Evolutionary conservation across 192 early-diverging fungal species (phyloP).

Genomic region (Kappamyces sp.): DNA sequence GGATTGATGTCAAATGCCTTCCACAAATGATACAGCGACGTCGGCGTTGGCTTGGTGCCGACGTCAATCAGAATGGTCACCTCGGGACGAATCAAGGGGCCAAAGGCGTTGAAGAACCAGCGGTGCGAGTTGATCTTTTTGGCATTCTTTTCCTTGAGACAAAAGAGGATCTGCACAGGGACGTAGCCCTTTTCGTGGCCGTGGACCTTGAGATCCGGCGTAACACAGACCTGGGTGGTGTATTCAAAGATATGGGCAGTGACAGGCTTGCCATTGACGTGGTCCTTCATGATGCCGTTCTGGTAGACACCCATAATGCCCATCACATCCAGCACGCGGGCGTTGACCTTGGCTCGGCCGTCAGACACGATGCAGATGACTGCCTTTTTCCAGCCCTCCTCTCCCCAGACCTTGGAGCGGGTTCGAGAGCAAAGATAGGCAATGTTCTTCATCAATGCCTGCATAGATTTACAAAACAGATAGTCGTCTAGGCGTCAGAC

Average conservation of each 20-base stretch:
- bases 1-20: slow-evolving; percentile 70
- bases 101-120: slow-evolving; percentile 78
- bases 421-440: slow-evolving; percentile 36
- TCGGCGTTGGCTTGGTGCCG: slow-evolving; percentile 67
- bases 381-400: slow-evolving; percentile 77
- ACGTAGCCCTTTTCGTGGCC: slow-evolving; percentile 56
- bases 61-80: slow-evolving; percentile 59
- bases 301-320: slow-evolving; percentile 79
- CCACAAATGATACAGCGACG: slow-evolving; percentile 70
- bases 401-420: slow-evolving; percentile 47
- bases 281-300: slow-evolving; percentile 64
- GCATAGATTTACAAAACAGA: slow-evolving; percentile 82
- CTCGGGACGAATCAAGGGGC: slow-evolving; percentile 54
- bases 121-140: slow-evolving; percentile 79
- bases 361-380: slow-evolving; percentile 78
- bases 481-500: slow-evolving; percentile 63
- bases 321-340: slow-evolving; percentile 60
- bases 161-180: slow-evolving; percentile 76
- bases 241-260: slow-evolving; percentile 66
- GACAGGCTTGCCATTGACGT: slow-evolving; percentile 56
- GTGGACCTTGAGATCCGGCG: slow-evolving; percentile 65
- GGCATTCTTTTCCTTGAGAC: slow-evolving; percentile 87
- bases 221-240: slow-evolving; percentile 70
- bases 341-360: slow-evolving; percentile 71
- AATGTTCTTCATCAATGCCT: slow-evolving; percentile 71